Base-by-base conservation (phyloP, 1,284 basidiomycete genomes). In the Tilletia caries region DNA sequence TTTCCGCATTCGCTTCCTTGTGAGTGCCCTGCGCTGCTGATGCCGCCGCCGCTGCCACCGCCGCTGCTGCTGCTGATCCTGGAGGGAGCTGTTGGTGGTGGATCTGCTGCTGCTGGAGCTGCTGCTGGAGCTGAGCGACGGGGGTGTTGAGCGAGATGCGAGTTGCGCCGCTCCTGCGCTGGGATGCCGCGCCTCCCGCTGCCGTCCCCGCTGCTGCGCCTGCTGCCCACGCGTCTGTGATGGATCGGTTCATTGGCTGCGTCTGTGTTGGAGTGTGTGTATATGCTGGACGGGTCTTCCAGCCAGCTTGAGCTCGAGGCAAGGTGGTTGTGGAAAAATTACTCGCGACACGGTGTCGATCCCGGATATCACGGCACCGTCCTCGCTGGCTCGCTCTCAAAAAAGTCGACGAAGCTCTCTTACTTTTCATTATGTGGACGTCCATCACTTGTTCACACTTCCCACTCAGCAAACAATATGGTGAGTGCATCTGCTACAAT, bases 211-310 rank as follows among this genome's bases (percentile, higher is more conserved):
- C 79, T 15, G 77, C 75, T 12, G 74, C 75, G 66, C 73, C 74
- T 3, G 75, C 71, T 10, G 79, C 69, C 79, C 79, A 79, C 25
- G 75, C 78, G 43, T 74, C 74, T 3, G 77, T 81, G 66, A 81
- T 81, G 62, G 75, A 76, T 64, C 73, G 73, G 54, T 81, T 81
- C 79, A 81, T 81, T n/a, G 23, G 29, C 32, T 62, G 58, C 58
- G 32, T 34, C 6, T 29, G 10, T 62, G 54, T 29, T 54, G 20
- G 25, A 15, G 37, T 41, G 8, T 6, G 15, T 6, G 37, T 41
- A 10, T 6, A 41, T 6, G 37, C n/a, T n/a, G n/a, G n/a, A n/a
- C n/a, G n/a, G n/a, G n/a, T n/a, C n/a, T n/a, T n/a, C n/a, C n/a
- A n/a, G 37, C 37, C 15, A 15, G 10, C 2, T 41, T 41, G 15